Conservation (phyloP, 306 rosid species). For the Malus domestica region ASM211411v1 NC_041791.1:5016001-5016500, state of each 20-base stretch:
- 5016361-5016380: not conserved
- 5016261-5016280: conserved; percentile 50
- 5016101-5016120: too few species aligned
- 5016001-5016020: not conserved
- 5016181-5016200: conserved; percentile 68
- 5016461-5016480: conserved; percentile 71
- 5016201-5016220: conserved; percentile 58
- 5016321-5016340: conserved; percentile 42
- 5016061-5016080: not conserved
- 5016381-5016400: not conserved
- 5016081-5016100: too few species aligned
- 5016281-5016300: conserved; percentile 70
- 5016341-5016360: conserved; percentile 3
- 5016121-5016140: conserved; percentile 32
- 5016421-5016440: conserved; percentile 67
- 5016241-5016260: conserved; percentile 77
- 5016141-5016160: conserved; percentile 41
- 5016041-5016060: not conserved
- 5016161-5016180: conserved; percentile 66
- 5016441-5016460: conserved; percentile 65
- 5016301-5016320: conserved; percentile 51
- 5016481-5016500: conserved; percentile 66
- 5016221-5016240: conserved; percentile 77
- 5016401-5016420: conserved; percentile 27
- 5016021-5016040: not conserved